Base-by-base conservation (phyloP, 164 flowering plant species). In the Akebia trifoliata region DNA sequence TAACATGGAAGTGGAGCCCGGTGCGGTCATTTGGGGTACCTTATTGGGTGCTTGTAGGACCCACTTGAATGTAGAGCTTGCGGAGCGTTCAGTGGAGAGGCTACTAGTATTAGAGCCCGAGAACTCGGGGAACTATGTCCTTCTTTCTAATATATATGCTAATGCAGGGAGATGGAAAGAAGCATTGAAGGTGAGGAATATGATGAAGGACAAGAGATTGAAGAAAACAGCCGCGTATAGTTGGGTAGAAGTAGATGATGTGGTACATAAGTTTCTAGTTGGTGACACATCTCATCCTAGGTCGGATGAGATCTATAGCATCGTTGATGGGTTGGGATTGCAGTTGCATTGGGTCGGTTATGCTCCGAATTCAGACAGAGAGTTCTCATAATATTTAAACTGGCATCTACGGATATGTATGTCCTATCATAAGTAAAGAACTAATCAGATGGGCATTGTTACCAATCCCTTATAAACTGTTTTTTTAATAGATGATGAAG, bases 21-120 rank as follows among this genome's bases (percentile, higher is more conserved):
- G 74, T 70, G 76, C 56, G 31, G 76, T 74, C 31, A 74, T 74
- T 35, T 79, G 83, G 80, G 80, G 83, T 0, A 70, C 77, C 5
- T 69, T 76, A 51, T 50, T 79, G 53, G 72, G 80, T 58, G 76
- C 80, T 49, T 74, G 73, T 8, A 74, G 77, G 55, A 68, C 49
- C n/a, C 60, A 61, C 47, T 48, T 39, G 45, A 66, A 76, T 56
- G 57, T 66, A 34, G 75, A 72, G 24, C 71, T 79, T 38, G 83
- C 75, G 1, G 84, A 74, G 67, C 51, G 46, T 8, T 56, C 74
- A 20, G 62, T 57, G 7, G 53, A 66, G 62, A 72, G 72, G 38
- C 45, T 76, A 38, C 52, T 72, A 3, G 37, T 47, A 46, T 57
- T 76, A 62, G 84, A 79, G 55, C 84, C 79, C 2, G 76, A 74